phyloP scores from a whole-genome alignment of 139 green algal species.

The Chlorella ohadii region DNA sequence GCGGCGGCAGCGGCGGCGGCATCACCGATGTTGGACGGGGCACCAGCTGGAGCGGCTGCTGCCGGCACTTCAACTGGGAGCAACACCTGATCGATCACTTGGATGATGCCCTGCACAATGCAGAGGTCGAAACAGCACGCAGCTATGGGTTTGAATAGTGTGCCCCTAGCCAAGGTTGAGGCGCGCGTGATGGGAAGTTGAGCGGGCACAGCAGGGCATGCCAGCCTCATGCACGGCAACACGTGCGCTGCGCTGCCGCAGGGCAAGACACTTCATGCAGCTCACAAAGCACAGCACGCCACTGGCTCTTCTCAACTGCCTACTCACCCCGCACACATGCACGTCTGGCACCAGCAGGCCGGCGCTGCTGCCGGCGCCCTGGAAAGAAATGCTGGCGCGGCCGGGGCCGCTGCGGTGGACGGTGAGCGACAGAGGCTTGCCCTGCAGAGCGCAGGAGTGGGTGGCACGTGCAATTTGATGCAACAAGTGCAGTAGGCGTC shows the following conservation, averaged over 20 bases:
- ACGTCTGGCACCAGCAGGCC: neutral
- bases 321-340: constrained; percentile 3
- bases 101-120: neutral
- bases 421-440: neutral
- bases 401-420: neutral
- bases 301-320: no score
- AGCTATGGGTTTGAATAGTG: no score
- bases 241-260: no score
- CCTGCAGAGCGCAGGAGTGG: neutral
- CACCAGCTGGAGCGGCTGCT: neutral
- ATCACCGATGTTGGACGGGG: neutral
- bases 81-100: constrained; percentile 10
- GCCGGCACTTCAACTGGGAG: neutral
- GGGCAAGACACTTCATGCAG: no score
- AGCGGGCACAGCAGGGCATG: no score
- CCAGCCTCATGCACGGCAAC: no score
- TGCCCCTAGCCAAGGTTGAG: no score
- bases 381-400: neutral
- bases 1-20: no score
- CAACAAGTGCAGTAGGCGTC: no score
- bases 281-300: no score
- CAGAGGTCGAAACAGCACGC: no score
- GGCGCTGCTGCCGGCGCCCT: neutral
- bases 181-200: no score
- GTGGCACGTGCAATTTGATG: neutral